These are phyloP conservation scores for Posidonia australis DNA, from an alignment of 106 monocot genomes.

Conservation along the genomic window DNA sequence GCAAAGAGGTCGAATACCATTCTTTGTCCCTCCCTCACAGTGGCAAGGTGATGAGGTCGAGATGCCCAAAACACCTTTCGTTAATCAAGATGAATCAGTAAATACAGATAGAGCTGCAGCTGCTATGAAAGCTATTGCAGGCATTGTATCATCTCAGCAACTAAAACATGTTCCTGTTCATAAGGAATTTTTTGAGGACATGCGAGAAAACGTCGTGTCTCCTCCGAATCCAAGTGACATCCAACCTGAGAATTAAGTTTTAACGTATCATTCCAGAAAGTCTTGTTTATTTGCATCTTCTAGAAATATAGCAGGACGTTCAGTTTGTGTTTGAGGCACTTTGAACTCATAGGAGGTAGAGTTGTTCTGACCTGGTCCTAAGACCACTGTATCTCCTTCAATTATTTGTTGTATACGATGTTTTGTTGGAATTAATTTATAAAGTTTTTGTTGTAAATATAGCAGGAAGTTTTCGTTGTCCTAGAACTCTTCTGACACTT, in stretches of 20 bases:
- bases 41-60: conserved; percentile 8
- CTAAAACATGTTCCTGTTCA: conserved; percentile 34
- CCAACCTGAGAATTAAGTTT: background rate
- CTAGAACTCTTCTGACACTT: too few species aligned
- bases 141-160: conserved; percentile 43
- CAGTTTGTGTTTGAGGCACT: too few species aligned
- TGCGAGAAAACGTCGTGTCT: background rate
- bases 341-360: too few species aligned
- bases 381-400: too few species aligned
- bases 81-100: conserved; percentile 14
- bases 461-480: too few species aligned
- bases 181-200: conserved; percentile 29
- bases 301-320: too few species aligned
- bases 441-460: too few species aligned
- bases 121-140: conserved; percentile 40
- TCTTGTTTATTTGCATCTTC: too few species aligned
- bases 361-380: too few species aligned
- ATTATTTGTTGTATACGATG: too few species aligned
- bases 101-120: conserved; percentile 25
- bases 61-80: background rate
- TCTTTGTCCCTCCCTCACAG: conserved; percentile 58
- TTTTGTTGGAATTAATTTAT: too few species aligned
- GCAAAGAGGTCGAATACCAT: conserved; percentile 76
- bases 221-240: background rate
- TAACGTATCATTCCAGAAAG: too few species aligned